Evolutionary conservation across 2,329 filamentous ascomycete genomes (phyloP), one percentile per base, ranked within the genome.

Genomic region (Sclerotinia borealis): DNA sequence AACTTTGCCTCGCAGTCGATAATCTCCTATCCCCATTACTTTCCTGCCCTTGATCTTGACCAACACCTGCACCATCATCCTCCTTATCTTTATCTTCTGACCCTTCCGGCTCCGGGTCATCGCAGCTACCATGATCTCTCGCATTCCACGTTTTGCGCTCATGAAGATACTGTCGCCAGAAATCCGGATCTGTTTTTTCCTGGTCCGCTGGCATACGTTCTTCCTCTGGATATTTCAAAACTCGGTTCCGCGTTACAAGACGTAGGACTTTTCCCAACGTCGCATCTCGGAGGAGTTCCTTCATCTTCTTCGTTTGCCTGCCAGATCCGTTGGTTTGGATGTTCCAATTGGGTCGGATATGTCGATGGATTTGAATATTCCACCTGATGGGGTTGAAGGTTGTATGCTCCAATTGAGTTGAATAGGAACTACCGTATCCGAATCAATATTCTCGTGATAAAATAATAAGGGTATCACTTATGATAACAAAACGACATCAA

Each of bases 211-310:
- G 8, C 11, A 27, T 17, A 22, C 9, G 11, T n/a, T 15, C 7
- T 8, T 61, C 47, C n/a, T 54, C 59, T 31, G 47, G 36, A 36
- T 59, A 59, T 19, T 27, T 47, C 6, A 63, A 19, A 4, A 59
- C 9, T 43, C 29, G 31, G 2, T 15, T 9, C 6, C 41, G 25
- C 4, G 52, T 41, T 4, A 43, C 3, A 1, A 63, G 34, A 27
- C 61, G 51, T 3, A 63, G 1, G 5, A 36, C 2, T 4, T 63
- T 36, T 3, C 61, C 61, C 6, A 48, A 31, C 22, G 50, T 29
- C 10, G 60, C 22, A 37, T 56, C 60, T 52, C 60, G 49, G 19
- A 62, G n/a, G 9, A 62, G 29, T 25, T 58, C 50, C 22, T 36
- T 56, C 60, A 62, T 62, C 29, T 17, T 52, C 3, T 9, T 27